phyloP scores from a whole-genome alignment of 2,329 filamentous ascomycete genomes.

The Fusarium camptoceras region DNA sequence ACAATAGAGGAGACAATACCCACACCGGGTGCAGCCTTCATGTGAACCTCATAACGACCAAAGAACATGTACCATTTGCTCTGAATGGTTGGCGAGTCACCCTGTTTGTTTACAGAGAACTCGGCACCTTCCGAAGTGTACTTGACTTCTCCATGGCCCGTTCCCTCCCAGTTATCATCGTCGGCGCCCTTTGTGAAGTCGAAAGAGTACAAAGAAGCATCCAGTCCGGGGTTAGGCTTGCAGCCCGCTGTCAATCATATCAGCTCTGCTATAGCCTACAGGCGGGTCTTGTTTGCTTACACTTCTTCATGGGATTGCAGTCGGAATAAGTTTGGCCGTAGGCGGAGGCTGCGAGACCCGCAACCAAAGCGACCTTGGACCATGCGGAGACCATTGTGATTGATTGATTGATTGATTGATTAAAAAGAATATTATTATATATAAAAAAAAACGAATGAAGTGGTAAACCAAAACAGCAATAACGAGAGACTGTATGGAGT shows the following conservation, averaged over 20 bases:
- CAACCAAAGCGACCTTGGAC: slow-evolving; percentile 18
- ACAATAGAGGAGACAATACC: slow-evolving; percentile 83
- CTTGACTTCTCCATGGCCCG: slow-evolving; percentile 33
- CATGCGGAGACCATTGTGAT: slow-evolving; percentile 15
- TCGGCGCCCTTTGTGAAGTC: slow-evolving; percentile 42
- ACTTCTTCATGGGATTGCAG: slow-evolving; percentile 39
- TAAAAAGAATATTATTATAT: background rate
- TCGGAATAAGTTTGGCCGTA: slow-evolving; percentile 31
- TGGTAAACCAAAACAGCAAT: background rate
- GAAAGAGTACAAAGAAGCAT: slow-evolving; percentile 31
- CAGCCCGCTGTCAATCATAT: slow-evolving; percentile 16
- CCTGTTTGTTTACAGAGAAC: slow-evolving; percentile 67
- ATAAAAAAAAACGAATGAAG: slow-evolving; percentile 8
- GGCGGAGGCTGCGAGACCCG: slow-evolving; percentile 27
- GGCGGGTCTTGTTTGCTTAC: slow-evolving; percentile 13
- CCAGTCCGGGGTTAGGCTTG: slow-evolving; percentile 21
- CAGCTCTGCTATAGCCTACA: background rate
- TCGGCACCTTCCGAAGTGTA: slow-evolving; percentile 38
- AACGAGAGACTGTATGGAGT: slow-evolving; percentile 16
- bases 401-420: background rate
- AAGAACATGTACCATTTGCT: slow-evolving; percentile 87
- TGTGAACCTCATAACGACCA: slow-evolving; percentile 75
- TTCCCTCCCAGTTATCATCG: slow-evolving; percentile 35
- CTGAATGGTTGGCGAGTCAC: slow-evolving; percentile 71
- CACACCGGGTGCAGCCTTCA: slow-evolving; percentile 77